These are phyloP conservation scores for Hura crepitans DNA, from an alignment of 441 rosid genomes.

Conservation along the genomic window DNA sequence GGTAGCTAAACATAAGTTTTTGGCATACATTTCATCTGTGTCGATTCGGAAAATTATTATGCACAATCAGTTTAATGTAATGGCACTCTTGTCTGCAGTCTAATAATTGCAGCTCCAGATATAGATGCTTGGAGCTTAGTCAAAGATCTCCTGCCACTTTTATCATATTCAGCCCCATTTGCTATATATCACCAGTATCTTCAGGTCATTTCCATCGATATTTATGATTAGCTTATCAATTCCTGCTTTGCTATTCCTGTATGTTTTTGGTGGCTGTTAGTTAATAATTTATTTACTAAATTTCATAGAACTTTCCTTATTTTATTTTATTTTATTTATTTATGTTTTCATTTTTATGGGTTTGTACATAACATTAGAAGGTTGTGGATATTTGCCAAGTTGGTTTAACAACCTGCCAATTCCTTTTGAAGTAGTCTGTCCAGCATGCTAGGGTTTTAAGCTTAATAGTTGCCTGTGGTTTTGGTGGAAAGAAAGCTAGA, in stretches of 20 bases:
- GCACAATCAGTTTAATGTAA: background rate
- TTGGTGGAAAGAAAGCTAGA: background rate
- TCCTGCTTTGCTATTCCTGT: background rate
- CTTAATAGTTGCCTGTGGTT: background rate
- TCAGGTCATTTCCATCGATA: constrained; percentile 48
- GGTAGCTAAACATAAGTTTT: constrained; percentile 38
- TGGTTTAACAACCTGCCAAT: background rate
- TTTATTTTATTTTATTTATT: background rate
- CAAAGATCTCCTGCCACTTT: constrained; percentile 69
- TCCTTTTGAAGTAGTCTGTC: background rate
- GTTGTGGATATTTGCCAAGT: background rate
- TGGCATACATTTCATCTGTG: background rate
- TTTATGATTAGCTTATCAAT: background rate
- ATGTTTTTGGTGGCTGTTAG: background rate
- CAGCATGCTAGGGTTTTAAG: background rate
- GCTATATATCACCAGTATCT: constrained; percentile 90
- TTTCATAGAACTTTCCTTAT: background rate
- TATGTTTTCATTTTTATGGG: no score
- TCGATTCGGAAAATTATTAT: background rate
- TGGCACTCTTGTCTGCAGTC: constrained; percentile 40
- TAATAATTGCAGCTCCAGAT: constrained; percentile 81
- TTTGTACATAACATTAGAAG: background rate
- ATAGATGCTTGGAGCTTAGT: constrained; percentile 64
- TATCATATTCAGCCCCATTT: constrained; percentile 79
- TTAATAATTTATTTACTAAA: background rate